Evolutionary conservation across 305 asterid genomes (phyloP), one percentile per base, ranked within the genome.

Genomic region (Andrographis paniculata): DNA sequence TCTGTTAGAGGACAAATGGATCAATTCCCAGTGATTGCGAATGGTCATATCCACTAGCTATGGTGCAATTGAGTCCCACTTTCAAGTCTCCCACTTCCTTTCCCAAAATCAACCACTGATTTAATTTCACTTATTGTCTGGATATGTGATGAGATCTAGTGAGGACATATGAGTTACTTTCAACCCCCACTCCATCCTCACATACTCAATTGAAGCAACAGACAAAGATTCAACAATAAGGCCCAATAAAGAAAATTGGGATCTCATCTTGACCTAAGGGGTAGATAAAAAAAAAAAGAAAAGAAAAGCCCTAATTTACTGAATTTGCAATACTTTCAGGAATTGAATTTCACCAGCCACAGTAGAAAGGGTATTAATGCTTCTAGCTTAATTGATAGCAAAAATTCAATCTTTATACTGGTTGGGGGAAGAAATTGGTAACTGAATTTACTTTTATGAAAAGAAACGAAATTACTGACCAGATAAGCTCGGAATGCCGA

Each of bases 401-500:
- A 33, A 6, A 33, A 33, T 33, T 33, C 13, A 33, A 33, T 8
- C 39, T n/a, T n/a, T n/a, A n/a, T n/a, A n/a, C n/a, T n/a, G n/a
- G n/a, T n/a, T n/a, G n/a, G n/a, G n/a, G n/a, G 7, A 15, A 23
- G 17, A 28, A 48, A 3, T 24, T 24, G 4, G 0, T 6, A 62
- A 49, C 19, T 38, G 14, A 17, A n/a, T 2, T 10, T 7, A 14
- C 5, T 21, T 31, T 23, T 14, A 9, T 14, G 41, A 45, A 55
- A 4, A 10, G 17, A 46, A 57, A 22, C 10, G 24, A 40, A 58
- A 35, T 59, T 21, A 62, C 88, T 38, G 45, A 89, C 98, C 94
- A 89, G 72, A 64, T 76, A 89, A 31, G 92, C 94, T 51, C 98
- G 87, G 55, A 85, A 89, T 20, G 86, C 94, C 17, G 98, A 76